phyloP scores from a whole-genome alignment of 345 rosid genomes.

The Heritiera fomes region DNA sequence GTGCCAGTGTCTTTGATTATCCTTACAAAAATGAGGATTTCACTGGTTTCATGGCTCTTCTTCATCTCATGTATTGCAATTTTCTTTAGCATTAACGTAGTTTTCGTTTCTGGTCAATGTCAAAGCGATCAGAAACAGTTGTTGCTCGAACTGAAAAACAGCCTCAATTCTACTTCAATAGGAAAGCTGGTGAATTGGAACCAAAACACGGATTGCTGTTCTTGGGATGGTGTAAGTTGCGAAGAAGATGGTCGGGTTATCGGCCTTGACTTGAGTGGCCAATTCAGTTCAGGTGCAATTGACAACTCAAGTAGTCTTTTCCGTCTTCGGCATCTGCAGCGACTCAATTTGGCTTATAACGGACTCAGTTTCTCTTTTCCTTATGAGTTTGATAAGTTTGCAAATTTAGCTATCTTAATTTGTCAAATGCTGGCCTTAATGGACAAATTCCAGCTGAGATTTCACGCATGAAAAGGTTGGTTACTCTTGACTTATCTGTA shows the following conservation, averaged over 20 bases:
- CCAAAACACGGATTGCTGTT: slow-evolving; percentile 26
- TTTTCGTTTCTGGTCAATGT: slow-evolving; percentile 28
- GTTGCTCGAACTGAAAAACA: slow-evolving; percentile 5
- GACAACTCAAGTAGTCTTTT: slow-evolving; percentile 26
- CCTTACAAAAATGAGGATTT: slow-evolving; percentile 23
- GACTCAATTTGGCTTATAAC: slow-evolving; percentile 28
- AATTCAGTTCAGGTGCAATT: slow-evolving; percentile 28
- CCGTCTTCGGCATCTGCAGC: slow-evolving; percentile 25
- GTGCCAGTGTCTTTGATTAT: background rate
- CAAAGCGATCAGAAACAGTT: slow-evolving; percentile 15
- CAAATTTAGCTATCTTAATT: slow-evolving; percentile 29
- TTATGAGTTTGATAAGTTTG: slow-evolving; percentile 12
- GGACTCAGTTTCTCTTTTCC: background rate
- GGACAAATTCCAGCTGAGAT: slow-evolving; percentile 44
- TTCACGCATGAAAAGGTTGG: slow-evolving; percentile 30
- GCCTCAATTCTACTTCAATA: background rate
- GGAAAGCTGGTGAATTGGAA: slow-evolving; percentile 14
- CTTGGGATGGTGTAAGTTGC: slow-evolving; percentile 29
- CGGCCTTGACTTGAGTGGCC: slow-evolving; percentile 32
- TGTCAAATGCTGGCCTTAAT: slow-evolving; percentile 43
- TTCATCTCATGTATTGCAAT: background rate
- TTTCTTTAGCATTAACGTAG: background rate
- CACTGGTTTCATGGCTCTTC: slow-evolving; percentile 23
- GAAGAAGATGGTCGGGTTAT: slow-evolving; percentile 17
- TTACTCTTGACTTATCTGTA: slow-evolving; percentile 37